phyloP scores from a whole-genome alignment of 345 rosid genomes.

The Eutrema yunnanense region DNA sequence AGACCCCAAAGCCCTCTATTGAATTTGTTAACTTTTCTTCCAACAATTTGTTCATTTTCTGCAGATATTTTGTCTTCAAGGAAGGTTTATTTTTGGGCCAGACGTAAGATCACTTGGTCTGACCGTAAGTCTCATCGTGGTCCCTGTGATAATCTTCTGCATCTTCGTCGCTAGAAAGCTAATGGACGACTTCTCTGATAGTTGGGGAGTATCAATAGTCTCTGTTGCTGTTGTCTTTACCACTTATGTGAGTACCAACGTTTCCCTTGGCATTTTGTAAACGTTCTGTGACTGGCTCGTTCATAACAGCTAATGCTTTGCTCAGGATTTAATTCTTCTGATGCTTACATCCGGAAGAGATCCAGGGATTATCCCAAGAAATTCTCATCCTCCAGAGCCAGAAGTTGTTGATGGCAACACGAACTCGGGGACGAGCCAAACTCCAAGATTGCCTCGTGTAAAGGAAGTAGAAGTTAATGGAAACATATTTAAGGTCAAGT shows the following conservation, averaged over 20 bases:
- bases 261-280: not conserved
- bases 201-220: conserved; percentile 41
- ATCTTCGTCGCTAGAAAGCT: conserved; percentile 54
- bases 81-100: conserved; percentile 79
- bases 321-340: conserved; percentile 68
- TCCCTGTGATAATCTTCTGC: conserved; percentile 67
- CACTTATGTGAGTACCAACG: conserved; percentile 13
- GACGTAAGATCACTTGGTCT: conserved; percentile 74
- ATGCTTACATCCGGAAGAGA: conserved; percentile 87
- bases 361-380: conserved; percentile 94
- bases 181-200: conserved; percentile 41
- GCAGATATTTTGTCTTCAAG: conserved; percentile 76
- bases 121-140: conserved; percentile 54
- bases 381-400: conserved; percentile 68
- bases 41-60: conserved; percentile 6
- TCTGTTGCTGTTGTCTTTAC: conserved; percentile 32
- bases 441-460: conserved; percentile 49
- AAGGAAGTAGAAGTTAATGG: conserved; percentile 75
- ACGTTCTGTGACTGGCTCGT: not conserved
- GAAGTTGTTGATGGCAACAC: conserved; percentile 47
- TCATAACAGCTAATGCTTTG: not conserved
- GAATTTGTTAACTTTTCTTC: not conserved
- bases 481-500: conserved; percentile 59
- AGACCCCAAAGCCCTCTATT: not conserved
- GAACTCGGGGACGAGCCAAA: conserved; percentile 40